A percentile compares a stretch with the other conserved stretches of the same genome.
phyloP scores from a whole-genome alignment of 305 asterid genomes.

The Solanum aculeatissimum region DNA sequence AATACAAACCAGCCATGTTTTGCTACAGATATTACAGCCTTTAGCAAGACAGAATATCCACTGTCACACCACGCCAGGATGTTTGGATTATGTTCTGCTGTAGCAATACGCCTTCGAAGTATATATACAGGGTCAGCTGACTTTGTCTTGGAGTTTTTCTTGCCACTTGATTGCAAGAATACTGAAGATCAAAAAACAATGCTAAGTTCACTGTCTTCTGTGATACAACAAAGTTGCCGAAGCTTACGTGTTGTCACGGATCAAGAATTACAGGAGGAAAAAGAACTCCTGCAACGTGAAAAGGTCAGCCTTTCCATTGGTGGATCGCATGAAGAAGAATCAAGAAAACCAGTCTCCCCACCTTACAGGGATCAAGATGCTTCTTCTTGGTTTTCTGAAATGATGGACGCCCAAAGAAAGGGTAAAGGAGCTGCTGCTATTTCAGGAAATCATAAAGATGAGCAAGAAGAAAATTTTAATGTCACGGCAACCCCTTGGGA shows the following conservation, averaged over 20 bases:
- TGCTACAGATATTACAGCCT: slow-evolving; percentile 39
- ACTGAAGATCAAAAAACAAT: slow-evolving; percentile 46
- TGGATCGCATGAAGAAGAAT: slow-evolving; percentile 8
- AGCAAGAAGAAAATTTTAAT: slow-evolving; percentile 35
- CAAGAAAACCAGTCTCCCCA: slow-evolving; percentile 6
- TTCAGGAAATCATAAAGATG: slow-evolving; percentile 29
- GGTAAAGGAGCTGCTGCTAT: slow-evolving; percentile 37
- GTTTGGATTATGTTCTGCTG: slow-evolving; percentile 38
- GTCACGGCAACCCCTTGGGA: slow-evolving; percentile 30
- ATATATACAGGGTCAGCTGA: slow-evolving; percentile 48
- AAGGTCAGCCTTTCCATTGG: slow-evolving; percentile 1
- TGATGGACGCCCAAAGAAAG: slow-evolving; percentile 33
- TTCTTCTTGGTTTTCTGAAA: slow-evolving; percentile 38
- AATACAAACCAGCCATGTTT: slow-evolving; percentile 62
- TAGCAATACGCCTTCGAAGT: slow-evolving; percentile 68
- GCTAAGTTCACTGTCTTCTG: slow-evolving; percentile 53
- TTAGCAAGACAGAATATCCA: slow-evolving; percentile 63
- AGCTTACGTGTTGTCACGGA: slow-evolving; percentile 54
- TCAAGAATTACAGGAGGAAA: slow-evolving; percentile 47
- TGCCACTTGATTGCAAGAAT: slow-evolving; percentile 51
- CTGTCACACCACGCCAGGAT: slow-evolving; percentile 56
- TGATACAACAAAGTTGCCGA: slow-evolving; percentile 47
- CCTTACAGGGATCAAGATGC: slow-evolving; percentile 15
- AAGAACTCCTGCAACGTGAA: slow-evolving; percentile 6
- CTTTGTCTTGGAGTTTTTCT: slow-evolving; percentile 68